Evolutionary conservation across 495 filamentous ascomycete species (phyloP).

Genomic region (Lophium mytilinum): DNA sequence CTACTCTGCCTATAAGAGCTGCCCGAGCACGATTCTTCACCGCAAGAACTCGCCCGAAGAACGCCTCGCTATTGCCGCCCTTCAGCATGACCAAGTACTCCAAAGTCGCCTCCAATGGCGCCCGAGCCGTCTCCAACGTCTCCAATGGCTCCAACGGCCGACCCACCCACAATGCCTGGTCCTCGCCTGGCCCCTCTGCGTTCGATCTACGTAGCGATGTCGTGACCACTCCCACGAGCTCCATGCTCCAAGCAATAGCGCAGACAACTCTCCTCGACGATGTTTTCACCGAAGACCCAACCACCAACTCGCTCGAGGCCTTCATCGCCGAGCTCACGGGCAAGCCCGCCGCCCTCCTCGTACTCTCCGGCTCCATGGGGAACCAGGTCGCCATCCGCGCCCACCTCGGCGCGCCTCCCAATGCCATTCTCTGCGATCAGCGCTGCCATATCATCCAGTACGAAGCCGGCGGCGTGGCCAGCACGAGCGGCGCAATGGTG

Average conservation of each 20-base stretch:
- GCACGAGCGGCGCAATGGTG: conserved; percentile 52
- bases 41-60: neutral
- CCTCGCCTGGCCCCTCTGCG: conserved; percentile 52
- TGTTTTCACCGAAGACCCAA: conserved; percentile 74
- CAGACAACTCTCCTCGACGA: conserved; percentile 57
- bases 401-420: conserved; percentile 60
- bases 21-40: neutral
- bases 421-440: conserved; percentile 61
- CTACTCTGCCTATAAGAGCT: neutral
- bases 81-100: conserved; percentile 15
- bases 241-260: conserved; percentile 65
- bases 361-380: conserved; percentile 86
- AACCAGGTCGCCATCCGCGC: conserved; percentile 68
- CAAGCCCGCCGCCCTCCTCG: conserved; percentile 67
- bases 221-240: conserved; percentile 73
- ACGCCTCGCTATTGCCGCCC: neutral
- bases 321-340: conserved; percentile 61
- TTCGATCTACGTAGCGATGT: conserved; percentile 67
- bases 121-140: neutral
- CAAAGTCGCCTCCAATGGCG: conserved; percentile 10
- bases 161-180: conserved; percentile 41
- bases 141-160: neutral
- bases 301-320: conserved; percentile 59
- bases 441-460: conserved; percentile 58
- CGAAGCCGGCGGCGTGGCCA: conserved; percentile 65